Evolutionary conservation across 2,329 filamentous ascomycete genomes (phyloP), one percentile per base, ranked within the genome.

Genomic region (Pezicula radicicola): DNA sequence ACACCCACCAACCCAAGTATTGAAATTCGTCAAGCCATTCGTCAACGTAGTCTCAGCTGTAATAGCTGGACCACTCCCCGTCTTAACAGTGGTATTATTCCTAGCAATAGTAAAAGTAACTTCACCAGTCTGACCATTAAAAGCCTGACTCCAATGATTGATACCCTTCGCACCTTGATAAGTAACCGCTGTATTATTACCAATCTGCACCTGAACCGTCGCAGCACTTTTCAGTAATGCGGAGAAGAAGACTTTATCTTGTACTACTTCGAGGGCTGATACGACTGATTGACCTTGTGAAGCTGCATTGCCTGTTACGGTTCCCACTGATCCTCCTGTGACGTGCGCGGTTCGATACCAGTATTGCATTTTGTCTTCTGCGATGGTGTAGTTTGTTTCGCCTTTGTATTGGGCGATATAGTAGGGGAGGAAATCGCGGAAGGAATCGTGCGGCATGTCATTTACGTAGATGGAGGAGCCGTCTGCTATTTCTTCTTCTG

Each of bases 361-460:
- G 60, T 67, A 73, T 39, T 68, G 62, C 47, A 75, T 63, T 19
- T 65, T 66, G 54, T 74, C 64, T 13, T 50, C 37, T 18, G 56
- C 59, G 41, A 68, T 60, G 15, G 61, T 54, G 33, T 66, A 60
- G 16, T 55, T 49, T 13, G 66, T 69, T 8, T 30, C 10, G 28
- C 65, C 70, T 63, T 81, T 80, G 67, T 76, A 82, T 28, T 67
- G 64, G 30, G 71, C 66, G 57, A 81, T 78, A 59, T 75, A 74
- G 61, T 74, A 77, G 2, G 78, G 77, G 2, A 81, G 68, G 21
- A 76, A 60, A 19, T 66, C 64, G 25, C 74, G 72, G 72, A 76
- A 81, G 35, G 67, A 73, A 30, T 77, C 73, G 62, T 83, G 80
- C 4, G 74, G 72, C 64, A 75, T 72, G 52, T 70, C 68, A 19